Percentiles rank a stretch among this genome's conserved stretches.
These are phyloP conservation scores for Xylariomycetidae sp. DNA, from an alignment of 2,329 filamentous ascomycete species.

Conservation along the genomic window DNA sequence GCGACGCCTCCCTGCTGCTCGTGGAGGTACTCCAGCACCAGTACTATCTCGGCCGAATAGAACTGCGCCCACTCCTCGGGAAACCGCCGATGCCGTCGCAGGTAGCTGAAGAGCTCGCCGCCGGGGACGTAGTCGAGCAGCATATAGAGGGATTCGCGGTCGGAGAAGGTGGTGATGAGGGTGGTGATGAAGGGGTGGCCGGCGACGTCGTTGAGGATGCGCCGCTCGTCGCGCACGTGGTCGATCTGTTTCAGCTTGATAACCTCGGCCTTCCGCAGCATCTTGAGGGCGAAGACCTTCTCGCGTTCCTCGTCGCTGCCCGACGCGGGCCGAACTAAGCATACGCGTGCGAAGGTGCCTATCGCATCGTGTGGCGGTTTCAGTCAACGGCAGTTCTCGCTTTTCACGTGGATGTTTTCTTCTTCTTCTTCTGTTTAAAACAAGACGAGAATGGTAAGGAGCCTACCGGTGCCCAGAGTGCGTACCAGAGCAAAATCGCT, in stretches of 20 bases:
- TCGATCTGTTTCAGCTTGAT: slow-evolving; percentile 83
- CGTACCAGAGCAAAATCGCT: slow-evolving; percentile 69
- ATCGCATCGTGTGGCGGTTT: too few relatives aligned
- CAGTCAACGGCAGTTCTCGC: too few relatives aligned
- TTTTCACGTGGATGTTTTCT: too few relatives aligned
- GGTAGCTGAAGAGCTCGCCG: slow-evolving; percentile 79
- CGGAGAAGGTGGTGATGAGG: slow-evolving; percentile 73
- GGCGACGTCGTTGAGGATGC: slow-evolving; percentile 70
- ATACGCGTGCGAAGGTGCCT: slow-evolving; percentile 80
- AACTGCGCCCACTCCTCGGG: slow-evolving; percentile 74
- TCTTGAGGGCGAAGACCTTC: slow-evolving; percentile 78
- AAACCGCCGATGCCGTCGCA: slow-evolving; percentile 73
- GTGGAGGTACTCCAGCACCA: slow-evolving; percentile 77
- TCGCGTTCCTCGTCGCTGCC: slow-evolving; percentile 48
- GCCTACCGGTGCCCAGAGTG: slow-evolving; percentile 69
- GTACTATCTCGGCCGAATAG: slow-evolving; percentile 78
- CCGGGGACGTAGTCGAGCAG: slow-evolving; percentile 79
- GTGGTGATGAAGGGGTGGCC: slow-evolving; percentile 82
- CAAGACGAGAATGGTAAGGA: too few relatives aligned
- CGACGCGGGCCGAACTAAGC: slow-evolving; percentile 64
- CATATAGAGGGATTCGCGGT: slow-evolving; percentile 75
- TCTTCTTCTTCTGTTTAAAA: too few relatives aligned
- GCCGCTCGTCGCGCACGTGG: slow-evolving; percentile 79
- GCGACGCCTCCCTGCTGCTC: slow-evolving; percentile 73
- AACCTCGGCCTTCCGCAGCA: slow-evolving; percentile 66